phyloP scores from a whole-genome alignment of 1,139 yeast genomes.

The Casaregolazyma lundiana region DNA sequence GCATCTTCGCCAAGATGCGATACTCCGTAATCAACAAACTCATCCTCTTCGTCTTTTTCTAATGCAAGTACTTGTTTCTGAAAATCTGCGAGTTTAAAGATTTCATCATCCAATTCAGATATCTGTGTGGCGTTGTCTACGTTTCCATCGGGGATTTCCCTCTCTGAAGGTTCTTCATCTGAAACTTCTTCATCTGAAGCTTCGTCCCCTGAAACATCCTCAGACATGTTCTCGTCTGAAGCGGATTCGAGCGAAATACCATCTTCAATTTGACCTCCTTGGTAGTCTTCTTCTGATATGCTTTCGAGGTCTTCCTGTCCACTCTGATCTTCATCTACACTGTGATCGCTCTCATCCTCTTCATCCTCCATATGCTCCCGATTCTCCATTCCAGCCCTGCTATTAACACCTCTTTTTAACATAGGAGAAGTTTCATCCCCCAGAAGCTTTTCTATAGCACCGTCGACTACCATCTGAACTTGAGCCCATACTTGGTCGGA shows the following conservation, averaged over 20 bases:
- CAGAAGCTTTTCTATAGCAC: constrained; percentile 55
- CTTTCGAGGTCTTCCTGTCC: constrained; percentile 13
- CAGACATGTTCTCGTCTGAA: constrained; percentile 15
- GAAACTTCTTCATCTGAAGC: constrained; percentile 24
- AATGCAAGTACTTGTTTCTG: constrained; percentile 73
- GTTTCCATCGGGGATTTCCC: constrained; percentile 13
- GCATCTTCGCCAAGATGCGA: constrained; percentile 40
- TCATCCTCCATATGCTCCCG: constrained; percentile 24
- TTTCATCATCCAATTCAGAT: constrained; percentile 74
- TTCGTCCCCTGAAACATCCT: constrained; percentile 20
- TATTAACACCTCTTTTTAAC: constrained; percentile 11
- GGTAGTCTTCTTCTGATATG: constrained; percentile 18
- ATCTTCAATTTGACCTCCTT: constrained; percentile 16
- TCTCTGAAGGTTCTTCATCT: constrained; percentile 24
- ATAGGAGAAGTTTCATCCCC: constrained; percentile 20
- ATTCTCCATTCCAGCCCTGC: constrained; percentile 20
- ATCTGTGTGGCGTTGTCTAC: constrained; percentile 24
- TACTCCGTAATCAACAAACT: constrained; percentile 67
- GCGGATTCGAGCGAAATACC: constrained; percentile 16
- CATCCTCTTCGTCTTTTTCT: constrained; percentile 48
- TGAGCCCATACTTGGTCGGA: constrained; percentile 94
- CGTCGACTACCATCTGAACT: constrained; percentile 74
- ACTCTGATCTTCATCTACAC: constrained; percentile 11
- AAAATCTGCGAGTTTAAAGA: constrained; percentile 81
- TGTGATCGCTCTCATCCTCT: constrained; percentile 20